Evolutionary conservation across 2,329 filamentous ascomycete species (phyloP).

Genomic region (Penicillium sp.): DNA sequence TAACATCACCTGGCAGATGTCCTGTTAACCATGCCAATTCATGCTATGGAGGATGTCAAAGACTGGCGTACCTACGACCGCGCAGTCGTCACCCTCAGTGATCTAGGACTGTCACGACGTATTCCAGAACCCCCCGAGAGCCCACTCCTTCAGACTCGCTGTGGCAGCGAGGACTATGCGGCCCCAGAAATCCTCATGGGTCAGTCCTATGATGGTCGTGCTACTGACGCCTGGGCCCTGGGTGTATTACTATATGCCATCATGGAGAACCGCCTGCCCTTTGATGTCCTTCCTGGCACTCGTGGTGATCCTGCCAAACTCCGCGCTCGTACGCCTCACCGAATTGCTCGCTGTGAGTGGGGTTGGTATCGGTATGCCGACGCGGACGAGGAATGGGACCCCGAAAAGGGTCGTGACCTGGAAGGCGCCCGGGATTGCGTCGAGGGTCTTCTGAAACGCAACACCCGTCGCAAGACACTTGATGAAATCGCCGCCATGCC

Average conservation of each 20-base stretch:
- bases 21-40: constrained; percentile 76
- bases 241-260: constrained; percentile 92
- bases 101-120: constrained; percentile 83
- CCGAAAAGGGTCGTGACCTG: constrained; percentile 64
- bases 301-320: constrained; percentile 70
- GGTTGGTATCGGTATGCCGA: constrained; percentile 86
- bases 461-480: constrained; percentile 73
- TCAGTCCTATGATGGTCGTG: constrained; percentile 87
- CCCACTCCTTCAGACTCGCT: constrained; percentile 87
- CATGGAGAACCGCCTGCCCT: constrained; percentile 88
- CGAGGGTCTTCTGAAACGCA: constrained; percentile 80
- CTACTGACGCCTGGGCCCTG: constrained; percentile 91
- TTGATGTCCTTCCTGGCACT: constrained; percentile 82
- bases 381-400: constrained; percentile 83
- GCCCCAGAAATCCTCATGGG: constrained; percentile 96
- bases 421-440: constrained; percentile 78
- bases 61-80: constrained; percentile 77
- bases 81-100: constrained; percentile 84
- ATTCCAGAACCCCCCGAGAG: constrained; percentile 73
- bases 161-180: constrained; percentile 95
- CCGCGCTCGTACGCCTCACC: constrained; percentile 80
- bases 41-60: constrained; percentile 64
- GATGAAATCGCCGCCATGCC: constrained; percentile 69
- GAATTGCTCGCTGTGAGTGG: constrained; percentile 96
- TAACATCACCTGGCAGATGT: constrained; percentile 62